Percentiles rank a stretch among this genome's conserved stretches.
These are phyloP conservation scores for Asterophora parasitica DNA, from an alignment of 768 basidiomycete genomes.

Conservation along the genomic window DNA sequence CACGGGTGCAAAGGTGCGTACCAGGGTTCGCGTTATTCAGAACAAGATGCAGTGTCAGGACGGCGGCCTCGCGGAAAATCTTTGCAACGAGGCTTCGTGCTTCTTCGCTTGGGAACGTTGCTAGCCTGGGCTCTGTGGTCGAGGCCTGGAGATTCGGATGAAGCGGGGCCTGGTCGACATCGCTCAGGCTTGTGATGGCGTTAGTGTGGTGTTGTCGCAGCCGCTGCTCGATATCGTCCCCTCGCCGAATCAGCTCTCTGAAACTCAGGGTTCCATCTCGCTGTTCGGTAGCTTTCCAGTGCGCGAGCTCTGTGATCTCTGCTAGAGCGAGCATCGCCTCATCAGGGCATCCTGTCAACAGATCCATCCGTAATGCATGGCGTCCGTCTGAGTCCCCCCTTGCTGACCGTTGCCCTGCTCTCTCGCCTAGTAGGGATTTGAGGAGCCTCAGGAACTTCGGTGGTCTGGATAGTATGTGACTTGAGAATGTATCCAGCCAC, in stretches of 20 bases:
- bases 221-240: conserved; percentile 64
- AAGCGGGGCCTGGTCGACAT: conserved; percentile 28
- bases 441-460: conserved; percentile 66
- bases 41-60: conserved; percentile 67
- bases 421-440: conserved; percentile 56
- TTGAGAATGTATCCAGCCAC: conserved; percentile 79
- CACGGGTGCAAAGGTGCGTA: conserved; percentile 27
- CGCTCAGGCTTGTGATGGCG: conserved; percentile 26
- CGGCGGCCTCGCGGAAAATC: conserved; percentile 61
- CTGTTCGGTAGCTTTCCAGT: conserved; percentile 68
- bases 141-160: conserved; percentile 35
- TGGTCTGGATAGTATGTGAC: conserved; percentile 52
- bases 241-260: conserved; percentile 71
- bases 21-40: conserved; percentile 67
- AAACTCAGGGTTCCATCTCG: conserved; percentile 65
- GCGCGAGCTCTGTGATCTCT: conserved; percentile 65
- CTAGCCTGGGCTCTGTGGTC: conserved; percentile 25
- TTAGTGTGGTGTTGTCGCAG: conserved; percentile 42
- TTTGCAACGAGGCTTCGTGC: conserved; percentile 43
- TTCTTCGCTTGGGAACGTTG: conserved; percentile 36
- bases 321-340: conserved; percentile 72
- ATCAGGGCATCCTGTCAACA: conserved; percentile 73
- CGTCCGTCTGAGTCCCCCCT: conserved; percentile 29
- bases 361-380: conserved; percentile 56
- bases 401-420: conserved; percentile 41